Conservation (phyloP, 2,329 filamentous ascomycete genomes). For the Esteya vermicola region DNA sequence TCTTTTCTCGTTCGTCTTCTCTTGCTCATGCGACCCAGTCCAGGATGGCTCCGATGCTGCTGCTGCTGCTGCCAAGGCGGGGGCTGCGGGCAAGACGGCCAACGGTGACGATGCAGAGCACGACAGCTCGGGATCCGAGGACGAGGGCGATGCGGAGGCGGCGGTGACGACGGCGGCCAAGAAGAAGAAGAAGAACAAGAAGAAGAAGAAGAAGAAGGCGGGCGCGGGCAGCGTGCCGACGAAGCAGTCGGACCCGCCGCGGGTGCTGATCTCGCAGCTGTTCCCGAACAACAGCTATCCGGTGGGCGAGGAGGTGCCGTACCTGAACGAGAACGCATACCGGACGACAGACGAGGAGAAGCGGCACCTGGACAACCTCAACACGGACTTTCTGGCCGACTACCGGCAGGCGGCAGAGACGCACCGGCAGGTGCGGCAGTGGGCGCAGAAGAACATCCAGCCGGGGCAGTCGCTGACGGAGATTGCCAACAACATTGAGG, state of each 20-base stretch:
- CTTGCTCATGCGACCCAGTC: not conserved
- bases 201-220: conserved; percentile 69
- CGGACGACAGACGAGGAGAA: conserved; percentile 78
- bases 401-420: conserved; percentile 69
- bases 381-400: conserved; percentile 62
- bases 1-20: too few relatives aligned
- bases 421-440: conserved; percentile 69
- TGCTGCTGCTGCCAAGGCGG: not conserved
- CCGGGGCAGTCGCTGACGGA: conserved; percentile 64
- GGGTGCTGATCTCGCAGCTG: conserved; percentile 57
- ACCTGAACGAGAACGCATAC: conserved; percentile 61
- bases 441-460: conserved; percentile 66
- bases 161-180: conserved; percentile 22
- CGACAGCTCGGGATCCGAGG: conserved; percentile 3
- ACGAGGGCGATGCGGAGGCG: conserved; percentile 2
- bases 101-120: not conserved
- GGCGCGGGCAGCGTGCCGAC: conserved; percentile 55
- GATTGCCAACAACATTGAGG: conserved; percentile 71
- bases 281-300: conserved; percentile 63
- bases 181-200: conserved; percentile 27
- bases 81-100: not conserved
- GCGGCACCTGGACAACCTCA: conserved; percentile 66
- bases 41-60: not conserved
- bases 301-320: conserved; percentile 65
- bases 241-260: conserved; percentile 62